These are phyloP conservation scores for Chalciporus pseudorubinellus DNA, from an alignment of 768 basidiomycete species.

Conservation along the genomic window DNA sequence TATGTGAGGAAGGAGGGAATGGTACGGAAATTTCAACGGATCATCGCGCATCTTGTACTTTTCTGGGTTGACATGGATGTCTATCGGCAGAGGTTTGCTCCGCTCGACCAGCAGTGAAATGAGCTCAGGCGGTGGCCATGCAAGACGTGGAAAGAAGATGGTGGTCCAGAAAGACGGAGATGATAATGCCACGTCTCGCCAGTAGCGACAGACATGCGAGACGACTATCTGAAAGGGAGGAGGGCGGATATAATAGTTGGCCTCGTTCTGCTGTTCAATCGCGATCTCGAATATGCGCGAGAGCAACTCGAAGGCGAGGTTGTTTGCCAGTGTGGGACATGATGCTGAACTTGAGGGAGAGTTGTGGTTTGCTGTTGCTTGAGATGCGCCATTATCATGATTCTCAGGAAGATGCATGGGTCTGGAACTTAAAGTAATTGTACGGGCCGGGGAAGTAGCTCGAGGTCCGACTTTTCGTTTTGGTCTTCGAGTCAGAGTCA, in stretches of 20 bases:
- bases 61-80: constrained; percentile 44
- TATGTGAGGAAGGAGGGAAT: constrained; percentile 43
- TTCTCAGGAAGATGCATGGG: too few species aligned
- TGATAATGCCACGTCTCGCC: constrained; percentile 49
- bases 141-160: constrained; percentile 27
- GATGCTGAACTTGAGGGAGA: too few species aligned
- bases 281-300: constrained; percentile 37
- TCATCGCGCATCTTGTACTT: constrained; percentile 20
- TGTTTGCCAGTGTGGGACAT: too few species aligned
- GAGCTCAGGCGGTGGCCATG: constrained; percentile 41
- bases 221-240: constrained; percentile 49
- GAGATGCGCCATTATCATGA: too few species aligned
- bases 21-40: constrained; percentile 20
- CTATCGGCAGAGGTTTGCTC: constrained; percentile 49
- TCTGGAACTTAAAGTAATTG: not conserved
- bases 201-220: constrained; percentile 57
- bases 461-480: too few species aligned
- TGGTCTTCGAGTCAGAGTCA: too few species aligned
- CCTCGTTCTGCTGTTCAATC: constrained; percentile 28
- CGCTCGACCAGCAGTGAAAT: constrained; percentile 48
- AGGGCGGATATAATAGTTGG: constrained; percentile 1
- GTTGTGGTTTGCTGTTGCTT: too few species aligned
- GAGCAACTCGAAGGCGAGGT: too few species aligned
- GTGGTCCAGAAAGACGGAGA: constrained; percentile 53
- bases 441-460: too few species aligned